Percentiles rank a stretch among this genome's conserved stretches.
These are phyloP conservation scores for Xylariaceae sp. DNA, from an alignment of 2,329 filamentous ascomycete species.

Conservation along the genomic window DNA sequence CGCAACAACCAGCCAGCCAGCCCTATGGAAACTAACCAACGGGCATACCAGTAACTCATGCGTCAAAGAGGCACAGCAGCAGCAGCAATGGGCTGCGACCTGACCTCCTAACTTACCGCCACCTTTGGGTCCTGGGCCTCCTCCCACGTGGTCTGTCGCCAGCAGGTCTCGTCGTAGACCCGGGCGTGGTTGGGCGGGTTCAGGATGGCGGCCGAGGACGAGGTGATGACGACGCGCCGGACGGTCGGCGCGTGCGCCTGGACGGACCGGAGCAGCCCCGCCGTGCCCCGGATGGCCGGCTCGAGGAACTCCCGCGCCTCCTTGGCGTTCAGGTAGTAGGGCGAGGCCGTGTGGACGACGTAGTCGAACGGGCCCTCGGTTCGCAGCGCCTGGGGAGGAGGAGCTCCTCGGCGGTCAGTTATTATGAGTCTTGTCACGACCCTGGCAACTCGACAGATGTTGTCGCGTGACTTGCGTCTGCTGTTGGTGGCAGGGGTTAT, in stretches of 20 bases:
- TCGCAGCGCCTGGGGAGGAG: slow-evolving; percentile 26
- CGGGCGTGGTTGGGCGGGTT: slow-evolving; percentile 28
- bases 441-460: too few relatives aligned
- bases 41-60: too few relatives aligned
- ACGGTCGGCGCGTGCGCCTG: slow-evolving; percentile 40
- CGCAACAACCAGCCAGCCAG: too few relatives aligned
- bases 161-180: slow-evolving; percentile 33
- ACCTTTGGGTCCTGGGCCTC: slow-evolving; percentile 24
- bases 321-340: slow-evolving; percentile 62
- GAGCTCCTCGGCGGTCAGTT: too few relatives aligned
- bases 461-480: too few relatives aligned
- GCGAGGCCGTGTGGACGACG: slow-evolving; percentile 67
- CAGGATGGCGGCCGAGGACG: slow-evolving; percentile 37
- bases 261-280: slow-evolving; percentile 40
- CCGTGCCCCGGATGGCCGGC: slow-evolving; percentile 47
- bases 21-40: too few relatives aligned
- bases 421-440: too few relatives aligned
- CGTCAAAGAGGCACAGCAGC: too few relatives aligned
- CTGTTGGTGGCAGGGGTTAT: too few relatives aligned
- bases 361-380: slow-evolving; percentile 54
- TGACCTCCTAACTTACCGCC: too few relatives aligned
- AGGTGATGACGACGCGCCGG: slow-evolving; percentile 53
- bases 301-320: slow-evolving; percentile 42
- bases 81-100: too few relatives aligned
- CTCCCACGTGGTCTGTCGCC: slow-evolving; percentile 30